A percentile compares a stretch with the other conserved stretches of the same genome.
Evolutionary conservation across 78 protist genomes (phyloP).

Genomic region (Planoprotostelium fungivorum): DNA sequence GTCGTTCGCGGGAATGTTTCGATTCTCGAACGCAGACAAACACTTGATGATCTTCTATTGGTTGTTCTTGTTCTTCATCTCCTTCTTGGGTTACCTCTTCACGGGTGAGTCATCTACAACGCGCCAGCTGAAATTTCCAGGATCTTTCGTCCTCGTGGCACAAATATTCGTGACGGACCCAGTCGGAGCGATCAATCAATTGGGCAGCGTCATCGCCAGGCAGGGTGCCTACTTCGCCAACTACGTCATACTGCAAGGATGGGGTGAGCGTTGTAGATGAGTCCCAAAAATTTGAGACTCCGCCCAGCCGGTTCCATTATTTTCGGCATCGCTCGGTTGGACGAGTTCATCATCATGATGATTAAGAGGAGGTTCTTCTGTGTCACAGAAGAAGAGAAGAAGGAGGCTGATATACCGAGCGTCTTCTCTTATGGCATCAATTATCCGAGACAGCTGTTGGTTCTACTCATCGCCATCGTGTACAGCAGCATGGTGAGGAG

Average conservation of each 20-base stretch:
- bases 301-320: not conserved
- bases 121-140: not conserved
- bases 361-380: not conserved
- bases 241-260: not conserved
- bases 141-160: not conserved
- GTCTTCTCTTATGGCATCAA: not conserved
- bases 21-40: not conserved
- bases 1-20: not conserved
- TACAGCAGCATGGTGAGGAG: not conserved
- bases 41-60: not conserved
- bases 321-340: not conserved
- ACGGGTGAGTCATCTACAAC: not conserved
- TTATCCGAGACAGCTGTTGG: not conserved
- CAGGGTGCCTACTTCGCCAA: not conserved
- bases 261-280: not conserved
- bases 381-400: not conserved
- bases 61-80: not conserved
- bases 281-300: no score
- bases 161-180: not conserved
- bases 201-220: not conserved
- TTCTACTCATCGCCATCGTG: not conserved
- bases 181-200: not conserved
- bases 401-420: not conserved
- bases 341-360: not conserved
- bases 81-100: not conserved